A percentile compares a stretch with the other conserved stretches of the same genome.
phyloP scores from a whole-genome alignment of 306 rosid genomes.

The Prinsepia uniflora region DNA sequence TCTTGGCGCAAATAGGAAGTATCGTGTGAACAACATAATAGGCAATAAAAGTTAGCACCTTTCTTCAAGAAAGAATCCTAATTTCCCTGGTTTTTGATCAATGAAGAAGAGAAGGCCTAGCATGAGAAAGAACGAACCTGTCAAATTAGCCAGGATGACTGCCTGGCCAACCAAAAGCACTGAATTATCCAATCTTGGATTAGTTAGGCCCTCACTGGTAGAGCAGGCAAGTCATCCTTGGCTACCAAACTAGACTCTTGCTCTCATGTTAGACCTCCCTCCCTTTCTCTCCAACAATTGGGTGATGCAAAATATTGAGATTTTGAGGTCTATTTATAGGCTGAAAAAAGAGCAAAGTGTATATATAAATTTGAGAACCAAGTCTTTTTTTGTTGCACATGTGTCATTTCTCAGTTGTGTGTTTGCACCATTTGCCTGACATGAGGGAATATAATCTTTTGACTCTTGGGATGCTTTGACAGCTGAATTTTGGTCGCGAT shows the following conservation, averaged over 20 bases:
- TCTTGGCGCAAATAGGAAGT: too few species aligned
- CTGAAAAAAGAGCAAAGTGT: background rate
- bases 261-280: slow-evolving; percentile 12
- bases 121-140: slow-evolving; percentile 23
- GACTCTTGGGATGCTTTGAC: background rate
- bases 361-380: background rate
- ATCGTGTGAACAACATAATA: too few species aligned
- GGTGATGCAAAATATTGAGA: background rate
- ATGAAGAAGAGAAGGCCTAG: slow-evolving; percentile 26
- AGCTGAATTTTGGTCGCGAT: background rate
- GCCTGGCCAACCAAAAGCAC: slow-evolving; percentile 18
- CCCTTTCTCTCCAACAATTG: background rate
- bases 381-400: background rate
- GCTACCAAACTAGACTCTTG: slow-evolving; percentile 21
- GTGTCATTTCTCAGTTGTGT: background rate
- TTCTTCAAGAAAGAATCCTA: background rate
- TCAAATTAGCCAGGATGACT: slow-evolving; percentile 25
- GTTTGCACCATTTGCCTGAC: background rate
- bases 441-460: slow-evolving; percentile 11
- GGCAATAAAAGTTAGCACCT: background rate
- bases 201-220: background rate
- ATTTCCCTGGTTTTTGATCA: background rate
- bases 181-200: too few species aligned
- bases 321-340: slow-evolving; percentile 8
- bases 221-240: slow-evolving; percentile 41